Evolutionary conservation across 208 protist species (phyloP), one percentile per base, ranked within the genome.

Genomic region (Trypanosoma conorhini): DNA sequence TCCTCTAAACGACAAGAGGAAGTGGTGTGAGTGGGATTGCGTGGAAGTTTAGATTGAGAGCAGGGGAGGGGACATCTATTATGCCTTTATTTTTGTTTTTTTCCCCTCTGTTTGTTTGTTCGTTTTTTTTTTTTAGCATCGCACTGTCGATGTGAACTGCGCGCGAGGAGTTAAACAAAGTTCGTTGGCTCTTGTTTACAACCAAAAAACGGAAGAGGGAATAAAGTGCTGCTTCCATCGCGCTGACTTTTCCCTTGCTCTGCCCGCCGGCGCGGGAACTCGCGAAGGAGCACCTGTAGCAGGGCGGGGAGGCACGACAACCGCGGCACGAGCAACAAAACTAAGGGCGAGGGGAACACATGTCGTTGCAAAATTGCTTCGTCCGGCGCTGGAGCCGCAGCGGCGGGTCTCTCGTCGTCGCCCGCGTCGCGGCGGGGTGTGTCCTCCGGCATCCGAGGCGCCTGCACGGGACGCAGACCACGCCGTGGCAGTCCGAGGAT

Each of bases 401-500:
- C 5, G 26, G 50, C n/a, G 50, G 50, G 22, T 24, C 22, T 1
- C n/a, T 54, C 19, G 22, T 54, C 19, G 22, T 24, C 12, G 1
- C n/a, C 50, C 12, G 50, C 22, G 3, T 21, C 19, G 1, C 1
- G 3, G n/a, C n/a, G 28, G 4, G n/a, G 30, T 35, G 30, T 1
- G 55, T 21, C 12, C 7, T 28, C 10, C 28, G 17, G 19, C 55
- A 59, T 38, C 4, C 50, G 15, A 28, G 38, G 17, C 62, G 74
- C 28, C 42, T 55, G 24, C 15, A 74, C 19, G 52, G 55, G n/a
- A 68, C 56, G 24, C 31, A 60, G 10, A 30, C 33, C 3, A 21
- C 62, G 21, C 55, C 59, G 28, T 67, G 40, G 38, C 58, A 79
- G 26, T 79, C 69, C 12, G 87, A 91, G 50, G 83, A 86, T 19